phyloP scores from a whole-genome alignment of 306 rosid species.

The Acacia acuminata region DNA sequence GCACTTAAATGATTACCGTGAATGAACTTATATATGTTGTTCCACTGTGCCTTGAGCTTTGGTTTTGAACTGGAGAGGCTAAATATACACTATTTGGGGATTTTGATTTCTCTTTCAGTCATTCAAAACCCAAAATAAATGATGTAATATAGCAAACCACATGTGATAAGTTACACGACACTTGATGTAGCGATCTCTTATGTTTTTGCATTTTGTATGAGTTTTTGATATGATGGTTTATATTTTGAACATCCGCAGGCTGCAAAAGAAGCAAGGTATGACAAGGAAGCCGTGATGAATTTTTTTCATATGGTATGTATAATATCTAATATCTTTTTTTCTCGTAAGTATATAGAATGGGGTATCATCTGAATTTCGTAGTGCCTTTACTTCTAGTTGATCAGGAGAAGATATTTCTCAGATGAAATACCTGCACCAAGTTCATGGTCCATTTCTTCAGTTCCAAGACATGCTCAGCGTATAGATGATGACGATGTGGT shows the following conservation, averaged over 20 bases:
- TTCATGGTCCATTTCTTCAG: constrained; percentile 56
- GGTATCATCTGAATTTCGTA: constrained; percentile 22
- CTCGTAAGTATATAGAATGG: background rate
- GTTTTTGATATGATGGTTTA: constrained; percentile 6
- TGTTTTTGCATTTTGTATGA: background rate
- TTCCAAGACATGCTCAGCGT: constrained; percentile 49
- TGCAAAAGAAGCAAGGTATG: constrained; percentile 74
- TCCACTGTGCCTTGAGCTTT: constrained; percentile 9
- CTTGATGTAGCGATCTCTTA: background rate
- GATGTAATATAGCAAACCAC: background rate
- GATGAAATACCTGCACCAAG: constrained; percentile 56
- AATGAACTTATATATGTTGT: background rate
- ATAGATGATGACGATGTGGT: constrained; percentile 56
- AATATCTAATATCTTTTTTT: background rate
- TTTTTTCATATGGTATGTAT: constrained; percentile 65
- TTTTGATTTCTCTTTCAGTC: constrained; percentile 15
- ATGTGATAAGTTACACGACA: background rate
- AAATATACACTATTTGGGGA: background rate
- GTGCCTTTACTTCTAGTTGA: constrained; percentile 48
- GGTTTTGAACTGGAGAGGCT: constrained; percentile 1
- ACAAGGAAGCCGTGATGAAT: constrained; percentile 74
- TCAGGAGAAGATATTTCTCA: constrained; percentile 67
- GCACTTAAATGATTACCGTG: background rate
- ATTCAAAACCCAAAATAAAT: background rate
- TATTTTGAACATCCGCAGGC: constrained; percentile 49